Conservation (phyloP, 2,329 filamentous ascomycete species). For the Nakataea oryzae region DNA sequence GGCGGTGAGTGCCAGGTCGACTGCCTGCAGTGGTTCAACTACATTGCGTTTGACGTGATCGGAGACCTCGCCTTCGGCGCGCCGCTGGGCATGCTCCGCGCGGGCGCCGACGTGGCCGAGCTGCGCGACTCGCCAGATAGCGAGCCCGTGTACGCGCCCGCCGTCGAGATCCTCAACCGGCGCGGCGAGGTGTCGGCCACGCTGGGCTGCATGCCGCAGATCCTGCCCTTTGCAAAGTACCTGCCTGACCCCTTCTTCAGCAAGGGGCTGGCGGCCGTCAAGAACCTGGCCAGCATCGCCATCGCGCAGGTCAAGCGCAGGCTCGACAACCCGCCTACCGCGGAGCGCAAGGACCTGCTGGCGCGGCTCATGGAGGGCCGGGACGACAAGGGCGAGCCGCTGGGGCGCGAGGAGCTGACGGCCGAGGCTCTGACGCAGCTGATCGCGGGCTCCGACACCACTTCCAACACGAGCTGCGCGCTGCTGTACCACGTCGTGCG, state of each 20-base stretch:
- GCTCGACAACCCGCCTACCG: conserved; percentile 55
- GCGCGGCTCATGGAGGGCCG: conserved; percentile 77
- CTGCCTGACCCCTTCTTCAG: conserved; percentile 76
- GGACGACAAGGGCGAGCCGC: conserved; percentile 65
- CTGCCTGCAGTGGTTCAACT: conserved; percentile 72
- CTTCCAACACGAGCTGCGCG: conserved; percentile 71
- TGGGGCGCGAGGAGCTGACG: conserved; percentile 71
- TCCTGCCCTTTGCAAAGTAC: conserved; percentile 74
- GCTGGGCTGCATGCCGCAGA: conserved; percentile 59
- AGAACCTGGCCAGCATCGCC: conserved; percentile 79
- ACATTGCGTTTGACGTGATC: conserved; percentile 43
- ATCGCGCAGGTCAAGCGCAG: conserved; percentile 70
- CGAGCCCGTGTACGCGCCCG: conserved; percentile 59
- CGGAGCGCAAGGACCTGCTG: conserved; percentile 68
- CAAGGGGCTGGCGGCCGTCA: conserved; percentile 61
- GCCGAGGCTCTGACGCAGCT: conserved; percentile 85
- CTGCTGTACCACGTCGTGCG: conserved; percentile 66
- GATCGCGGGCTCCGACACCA: conserved; percentile 70
- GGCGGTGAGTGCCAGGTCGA: conserved; percentile 55
- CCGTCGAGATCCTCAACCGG: conserved; percentile 81
- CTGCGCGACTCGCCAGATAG: conserved; percentile 51
- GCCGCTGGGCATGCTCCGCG: conserved; percentile 73
- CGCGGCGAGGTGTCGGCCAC: conserved; percentile 78
- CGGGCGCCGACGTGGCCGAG: conserved; percentile 67
- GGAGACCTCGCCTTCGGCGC: conserved; percentile 58